Conservation (phyloP, 306 rosid genomes). For the Trichosanthes truncata region DNA sequence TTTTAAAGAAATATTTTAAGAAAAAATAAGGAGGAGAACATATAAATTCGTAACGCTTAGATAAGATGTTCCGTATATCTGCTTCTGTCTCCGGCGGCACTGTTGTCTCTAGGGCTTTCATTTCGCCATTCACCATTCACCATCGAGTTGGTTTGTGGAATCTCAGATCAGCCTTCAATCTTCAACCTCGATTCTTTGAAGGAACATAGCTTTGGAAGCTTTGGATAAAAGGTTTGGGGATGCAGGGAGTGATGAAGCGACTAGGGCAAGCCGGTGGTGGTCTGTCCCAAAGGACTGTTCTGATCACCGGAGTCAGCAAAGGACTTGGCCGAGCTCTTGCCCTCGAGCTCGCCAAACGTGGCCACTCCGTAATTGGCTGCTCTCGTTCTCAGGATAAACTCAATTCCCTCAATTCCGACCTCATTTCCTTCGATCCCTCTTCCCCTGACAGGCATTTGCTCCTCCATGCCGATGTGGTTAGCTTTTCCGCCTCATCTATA, state of each 20-base stretch:
- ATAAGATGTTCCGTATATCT: too few species aligned
- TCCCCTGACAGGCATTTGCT: conserved; percentile 41
- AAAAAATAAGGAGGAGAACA: too few species aligned
- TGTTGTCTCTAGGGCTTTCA: too few species aligned
- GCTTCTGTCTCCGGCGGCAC: too few species aligned
- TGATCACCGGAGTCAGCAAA: conserved; percentile 73
- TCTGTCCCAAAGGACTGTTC: conserved; percentile 22
- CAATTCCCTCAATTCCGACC: conserved; percentile 38
- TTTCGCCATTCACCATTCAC: background rate
- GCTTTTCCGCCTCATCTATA: conserved; percentile 1
- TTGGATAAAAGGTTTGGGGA: background rate
- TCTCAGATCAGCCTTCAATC: background rate
- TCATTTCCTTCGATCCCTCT: conserved; percentile 13
- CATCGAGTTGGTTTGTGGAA: too few species aligned
- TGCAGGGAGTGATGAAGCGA: background rate
- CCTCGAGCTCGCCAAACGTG: conserved; percentile 53
- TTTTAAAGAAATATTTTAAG: too few species aligned
- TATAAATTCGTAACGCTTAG: too few species aligned
- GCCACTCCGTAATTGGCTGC: conserved; percentile 70
- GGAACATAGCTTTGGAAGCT: background rate
- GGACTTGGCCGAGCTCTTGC: conserved; percentile 77
- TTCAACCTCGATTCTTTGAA: background rate
- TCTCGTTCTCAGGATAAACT: conserved; percentile 68
- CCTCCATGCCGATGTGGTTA: conserved; percentile 47
- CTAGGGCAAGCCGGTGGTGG: conserved; percentile 1